Evolutionary conservation across 78 protist genomes (phyloP).

Genomic region (Dictyostelium citrinum): DNA sequence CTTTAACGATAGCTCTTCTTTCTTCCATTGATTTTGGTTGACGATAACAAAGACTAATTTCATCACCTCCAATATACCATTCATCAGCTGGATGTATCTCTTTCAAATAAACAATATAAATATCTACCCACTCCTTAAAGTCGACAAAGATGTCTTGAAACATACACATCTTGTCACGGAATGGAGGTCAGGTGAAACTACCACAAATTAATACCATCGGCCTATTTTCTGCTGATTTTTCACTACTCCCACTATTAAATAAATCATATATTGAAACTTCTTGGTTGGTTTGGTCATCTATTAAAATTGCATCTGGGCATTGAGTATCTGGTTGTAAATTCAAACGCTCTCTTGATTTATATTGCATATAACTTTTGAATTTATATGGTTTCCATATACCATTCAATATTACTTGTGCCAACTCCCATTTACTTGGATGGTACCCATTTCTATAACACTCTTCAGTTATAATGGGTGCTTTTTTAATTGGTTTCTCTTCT

Average conservation of each 20-base stretch:
- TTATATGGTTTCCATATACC: constrained; percentile 52
- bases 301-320: constrained; percentile 37
- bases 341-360: not conserved
- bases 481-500: not conserved
- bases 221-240: not conserved
- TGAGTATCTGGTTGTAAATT: not conserved
- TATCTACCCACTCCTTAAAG: not conserved
- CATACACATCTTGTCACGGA: constrained; percentile 54
- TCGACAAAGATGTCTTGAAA: constrained; percentile 21
- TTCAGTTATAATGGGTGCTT: not conserved
- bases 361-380: not conserved
- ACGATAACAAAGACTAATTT: constrained; percentile 7
- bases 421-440: constrained; percentile 33
- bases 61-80: constrained; percentile 65
- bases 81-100: constrained; percentile 75
- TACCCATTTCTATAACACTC: constrained; percentile 29
- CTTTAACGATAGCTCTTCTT: not conserved
- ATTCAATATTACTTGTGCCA: constrained; percentile 26
- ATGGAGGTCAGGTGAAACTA: constrained; percentile 62
- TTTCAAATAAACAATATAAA: constrained; percentile 34
- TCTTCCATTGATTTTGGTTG: constrained; percentile 54
- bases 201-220: constrained; percentile 54
- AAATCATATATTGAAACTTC: constrained; percentile 1
- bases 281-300: not conserved
- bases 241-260: not conserved